Evolutionary conservation across 768 basidiomycete genomes (phyloP).

Genomic region (Suillus decipiens): DNA sequence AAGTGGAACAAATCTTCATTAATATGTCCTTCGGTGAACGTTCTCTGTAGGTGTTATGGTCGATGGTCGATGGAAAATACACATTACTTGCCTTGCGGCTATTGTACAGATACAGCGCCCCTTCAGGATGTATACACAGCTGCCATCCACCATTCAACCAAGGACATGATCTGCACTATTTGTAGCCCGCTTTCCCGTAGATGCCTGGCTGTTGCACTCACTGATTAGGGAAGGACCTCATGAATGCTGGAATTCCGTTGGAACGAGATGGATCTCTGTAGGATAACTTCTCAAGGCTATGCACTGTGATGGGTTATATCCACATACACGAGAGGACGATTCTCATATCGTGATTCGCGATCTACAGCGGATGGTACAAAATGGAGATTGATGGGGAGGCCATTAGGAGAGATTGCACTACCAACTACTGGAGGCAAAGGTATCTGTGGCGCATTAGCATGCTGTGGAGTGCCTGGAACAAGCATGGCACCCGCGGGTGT

Average conservation of each 20-base stretch:
- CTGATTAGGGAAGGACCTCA: background rate
- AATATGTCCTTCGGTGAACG: conserved; percentile 2
- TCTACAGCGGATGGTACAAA: background rate
- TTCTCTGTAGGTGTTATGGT: background rate
- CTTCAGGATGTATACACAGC: conserved; percentile 48
- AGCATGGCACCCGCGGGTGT: background rate
- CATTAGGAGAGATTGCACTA: background rate
- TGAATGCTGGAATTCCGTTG: background rate
- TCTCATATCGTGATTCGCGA: background rate
- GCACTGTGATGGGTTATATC: background rate
- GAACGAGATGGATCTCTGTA: background rate
- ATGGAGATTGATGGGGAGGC: background rate
- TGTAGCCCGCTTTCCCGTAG: background rate
- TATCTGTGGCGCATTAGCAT: background rate
- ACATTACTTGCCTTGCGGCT: conserved; percentile 34
- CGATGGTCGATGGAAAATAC: too few species aligned
- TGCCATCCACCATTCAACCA: background rate
- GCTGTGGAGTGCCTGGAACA: background rate
- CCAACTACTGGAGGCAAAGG: background rate
- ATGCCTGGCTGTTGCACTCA: background rate
- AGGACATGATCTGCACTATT: background rate
- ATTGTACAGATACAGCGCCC: conserved; percentile 53
- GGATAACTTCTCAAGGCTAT: background rate
- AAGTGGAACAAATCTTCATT: background rate
- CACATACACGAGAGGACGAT: background rate